These are phyloP conservation scores for Diplodia mutila DNA, from an alignment of 2,329 filamentous ascomycete genomes.

Conservation along the genomic window DNA sequence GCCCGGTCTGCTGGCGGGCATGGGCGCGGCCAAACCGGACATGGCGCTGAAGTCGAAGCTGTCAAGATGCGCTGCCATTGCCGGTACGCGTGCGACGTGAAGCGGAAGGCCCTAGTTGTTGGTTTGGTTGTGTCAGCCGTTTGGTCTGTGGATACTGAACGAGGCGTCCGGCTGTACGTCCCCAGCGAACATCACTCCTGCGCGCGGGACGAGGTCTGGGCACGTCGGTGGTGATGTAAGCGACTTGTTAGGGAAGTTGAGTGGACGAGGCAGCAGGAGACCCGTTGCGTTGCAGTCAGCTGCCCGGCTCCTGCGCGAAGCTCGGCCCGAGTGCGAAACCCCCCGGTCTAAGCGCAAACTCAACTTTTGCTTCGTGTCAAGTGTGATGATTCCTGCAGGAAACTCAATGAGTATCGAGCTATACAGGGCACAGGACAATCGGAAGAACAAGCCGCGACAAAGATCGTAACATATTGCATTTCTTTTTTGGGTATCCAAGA, in stretches of 20 bases:
- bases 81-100: neutral
- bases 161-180: neutral
- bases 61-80: slow-evolving; percentile 6
- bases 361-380: neutral
- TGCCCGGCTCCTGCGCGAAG: neutral
- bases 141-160: neutral
- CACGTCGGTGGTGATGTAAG: slow-evolving; percentile 15
- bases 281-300: neutral
- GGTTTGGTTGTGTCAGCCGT: neutral
- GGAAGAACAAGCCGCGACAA: neutral
- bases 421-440: too few relatives aligned
- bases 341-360: neutral
- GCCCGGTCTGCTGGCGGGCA: neutral
- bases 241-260: neutral
- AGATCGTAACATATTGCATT: slow-evolving; percentile 6
- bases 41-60: slow-evolving; percentile 14
- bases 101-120: neutral
- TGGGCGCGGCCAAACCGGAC: neutral
- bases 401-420: too few relatives aligned
- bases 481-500: slow-evolving; percentile 19
- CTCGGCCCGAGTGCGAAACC: neutral
- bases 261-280: neutral
- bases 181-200: slow-evolving; percentile 7
- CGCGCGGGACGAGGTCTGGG: neutral
- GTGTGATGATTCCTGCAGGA: too few relatives aligned